A percentile compares a stretch with the other conserved stretches of the same genome.
phyloP scores from a whole-genome alignment of 2,329 filamentous ascomycete species.

The Aspergillus neoniger region DNA sequence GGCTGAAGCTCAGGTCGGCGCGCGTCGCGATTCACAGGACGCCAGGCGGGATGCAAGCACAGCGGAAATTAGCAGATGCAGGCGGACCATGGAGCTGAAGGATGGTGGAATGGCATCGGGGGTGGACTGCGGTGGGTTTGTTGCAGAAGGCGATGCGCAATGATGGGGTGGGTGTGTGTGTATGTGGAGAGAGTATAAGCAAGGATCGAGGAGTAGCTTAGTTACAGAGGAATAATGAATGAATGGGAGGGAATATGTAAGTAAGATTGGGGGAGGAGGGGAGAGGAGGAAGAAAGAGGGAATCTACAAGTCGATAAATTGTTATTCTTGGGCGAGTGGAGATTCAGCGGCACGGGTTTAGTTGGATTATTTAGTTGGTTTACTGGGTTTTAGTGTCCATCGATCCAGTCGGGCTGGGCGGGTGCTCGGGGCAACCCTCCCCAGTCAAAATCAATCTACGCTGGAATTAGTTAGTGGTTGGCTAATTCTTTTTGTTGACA shows the following conservation, averaged over 20 bases:
- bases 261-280: not conserved
- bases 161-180: not conserved
- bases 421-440: conserved; percentile 27
- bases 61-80: conserved; percentile 19
- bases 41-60: conserved; percentile 20
- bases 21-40: conserved; percentile 24
- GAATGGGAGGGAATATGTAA: not conserved
- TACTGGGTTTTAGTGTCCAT: not conserved
- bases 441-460: not conserved
- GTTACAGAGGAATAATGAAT: not conserved
- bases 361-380: no score
- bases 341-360: conserved; percentile 3
- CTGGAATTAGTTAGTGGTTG: no score
- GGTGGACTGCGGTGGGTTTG: not conserved
- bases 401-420: conserved; percentile 14
- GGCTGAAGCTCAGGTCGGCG: conserved; percentile 21
- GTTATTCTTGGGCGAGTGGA: conserved; percentile 17
- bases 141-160: not conserved
- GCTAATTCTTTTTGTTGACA: no score
- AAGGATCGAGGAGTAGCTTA: not conserved
- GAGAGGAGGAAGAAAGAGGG: not conserved
- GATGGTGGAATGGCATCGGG: conserved; percentile 14
- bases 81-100: conserved; percentile 21
- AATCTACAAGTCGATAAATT: conserved; percentile 2
- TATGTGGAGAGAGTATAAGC: not conserved